Evolutionary conservation across 164 flowering plant genomes (phyloP), one percentile per base, ranked within the genome.

Genomic region (Dillenia suffruticosa): DNA sequence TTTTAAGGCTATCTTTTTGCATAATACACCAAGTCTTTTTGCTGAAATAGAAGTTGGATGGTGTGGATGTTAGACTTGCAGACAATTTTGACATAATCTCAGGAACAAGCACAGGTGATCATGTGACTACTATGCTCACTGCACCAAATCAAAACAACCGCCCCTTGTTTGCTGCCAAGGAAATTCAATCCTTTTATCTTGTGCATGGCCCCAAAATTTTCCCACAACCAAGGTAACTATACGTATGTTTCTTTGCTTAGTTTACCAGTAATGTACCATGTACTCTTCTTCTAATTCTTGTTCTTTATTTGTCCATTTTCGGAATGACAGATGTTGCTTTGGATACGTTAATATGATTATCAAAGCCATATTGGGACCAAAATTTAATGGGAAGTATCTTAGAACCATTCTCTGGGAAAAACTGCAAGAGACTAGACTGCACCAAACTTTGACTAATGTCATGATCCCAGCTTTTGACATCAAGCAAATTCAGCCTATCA

Each of bases 381-480:
- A 65, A 22, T 78, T 72, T 64, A 68, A 78, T 53, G 81, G 81
- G 1, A 77, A 72, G 32, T 75, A 72, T 47, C 79, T 78, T 9
- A 75, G 64, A 5, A 12, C 24, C 1, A 12, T 73, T 9, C 2
- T 69, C 0, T 62, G 6, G 43, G 72, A 79, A 12, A 74, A 71
- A 12, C 57, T 79, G 8, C 71, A 72, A 12, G 56, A 67, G 0
- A 71, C 48, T 1, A 40, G 53, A 24, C 24, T 73, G 56, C 58
- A 63, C 52, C 49, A 76, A n/a, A 69, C 82, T 1, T 16, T 76
- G 49, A 76, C 78, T 0, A 71, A 76, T 26, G 51, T 78, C 11
- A 79, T 76, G 10, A 71, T 76, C 9, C 80, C 82, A 5, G 64
- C 82, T n/a, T 76, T 76, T 44, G 82, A 79, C 46, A 76, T 79